Percentiles rank a stretch among this genome's conserved stretches.
These are phyloP conservation scores for Aspergillus pseudonomiae DNA, from an alignment of 2,329 filamentous ascomycete genomes.

Conservation along the genomic window DNA sequence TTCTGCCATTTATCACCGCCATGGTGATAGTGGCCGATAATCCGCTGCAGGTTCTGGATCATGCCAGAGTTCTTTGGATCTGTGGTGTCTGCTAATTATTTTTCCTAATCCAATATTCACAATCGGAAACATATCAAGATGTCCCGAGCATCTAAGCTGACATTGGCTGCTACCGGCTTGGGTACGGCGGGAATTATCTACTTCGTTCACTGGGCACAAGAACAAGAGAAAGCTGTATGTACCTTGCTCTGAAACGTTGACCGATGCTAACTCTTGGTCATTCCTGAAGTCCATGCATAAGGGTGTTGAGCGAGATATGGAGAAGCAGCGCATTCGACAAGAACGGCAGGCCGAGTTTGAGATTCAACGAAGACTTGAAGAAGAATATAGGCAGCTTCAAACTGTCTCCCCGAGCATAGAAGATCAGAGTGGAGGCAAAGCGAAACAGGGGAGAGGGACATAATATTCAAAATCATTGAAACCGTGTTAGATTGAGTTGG, in stretches of 20 bases:
- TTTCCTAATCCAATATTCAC: background rate
- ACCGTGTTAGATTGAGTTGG: background rate
- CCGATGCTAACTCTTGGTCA: slow-evolving; percentile 13
- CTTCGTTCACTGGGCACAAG: slow-evolving; percentile 88
- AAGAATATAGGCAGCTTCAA: slow-evolving; percentile 88
- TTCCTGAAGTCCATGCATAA: slow-evolving; percentile 78
- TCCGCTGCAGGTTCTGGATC: slow-evolving; percentile 8
- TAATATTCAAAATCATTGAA: slow-evolving; percentile 16
- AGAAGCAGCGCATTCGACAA: slow-evolving; percentile 85
- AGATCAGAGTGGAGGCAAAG: slow-evolving; percentile 21
- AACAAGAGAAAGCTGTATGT: slow-evolving; percentile 76
- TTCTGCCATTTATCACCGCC: slow-evolving; percentile 40
- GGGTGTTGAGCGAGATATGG: slow-evolving; percentile 91
- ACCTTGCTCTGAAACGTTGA: background rate
- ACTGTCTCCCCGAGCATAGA: slow-evolving; percentile 63
- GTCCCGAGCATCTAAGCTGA: slow-evolving; percentile 89
- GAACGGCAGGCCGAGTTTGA: slow-evolving; percentile 95
- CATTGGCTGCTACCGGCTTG: slow-evolving; percentile 74
- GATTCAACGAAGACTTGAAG: slow-evolving; percentile 80
- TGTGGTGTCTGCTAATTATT: background rate
- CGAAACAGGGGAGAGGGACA: slow-evolving; percentile 25
- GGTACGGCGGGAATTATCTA: slow-evolving; percentile 76
- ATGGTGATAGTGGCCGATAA: slow-evolving; percentile 27
- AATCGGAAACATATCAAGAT: slow-evolving; percentile 52
- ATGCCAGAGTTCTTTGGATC: background rate